Percentiles rank a stretch among this genome's conserved stretches.
Evolutionary conservation across 257 asterid genomes (phyloP).

Genomic region (Rehmannia glutinosa): DNA sequence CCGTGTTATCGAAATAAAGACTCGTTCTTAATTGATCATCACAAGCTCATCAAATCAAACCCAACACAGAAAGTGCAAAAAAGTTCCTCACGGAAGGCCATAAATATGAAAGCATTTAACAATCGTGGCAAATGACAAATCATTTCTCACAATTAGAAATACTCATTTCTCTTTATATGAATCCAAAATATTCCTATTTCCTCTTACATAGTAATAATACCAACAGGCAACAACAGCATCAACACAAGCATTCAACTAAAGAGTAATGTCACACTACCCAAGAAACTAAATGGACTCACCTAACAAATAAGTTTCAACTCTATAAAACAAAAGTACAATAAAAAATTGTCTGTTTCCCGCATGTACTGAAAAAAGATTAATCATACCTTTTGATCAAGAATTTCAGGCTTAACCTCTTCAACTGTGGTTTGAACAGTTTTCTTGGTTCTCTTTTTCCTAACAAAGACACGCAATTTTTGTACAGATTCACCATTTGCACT

Average conservation of each 20-base stretch:
- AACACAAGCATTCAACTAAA: background rate
- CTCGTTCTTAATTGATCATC: background rate
- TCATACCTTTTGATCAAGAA: slow-evolving; percentile 38
- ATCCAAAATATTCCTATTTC: background rate
- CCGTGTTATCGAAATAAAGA: background rate
- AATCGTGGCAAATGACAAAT: background rate
- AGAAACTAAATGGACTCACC: background rate
- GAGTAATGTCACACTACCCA: background rate
- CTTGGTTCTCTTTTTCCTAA: slow-evolving; percentile 52
- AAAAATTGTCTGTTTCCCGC: background rate
- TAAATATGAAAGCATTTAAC: background rate
- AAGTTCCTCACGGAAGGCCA: no score
- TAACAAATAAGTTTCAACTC: background rate
- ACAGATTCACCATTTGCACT: slow-evolving; percentile 26
- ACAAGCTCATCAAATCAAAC: background rate
- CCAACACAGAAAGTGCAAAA: background rate
- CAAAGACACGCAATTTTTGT: slow-evolving; percentile 42
- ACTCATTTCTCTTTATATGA: background rate
- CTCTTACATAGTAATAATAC: background rate
- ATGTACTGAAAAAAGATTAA: background rate
- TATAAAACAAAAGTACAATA: background rate
- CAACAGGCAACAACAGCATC: no score
- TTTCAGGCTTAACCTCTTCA: slow-evolving; percentile 34
- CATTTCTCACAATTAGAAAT: background rate
- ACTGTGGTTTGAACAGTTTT: slow-evolving; percentile 31